A percentile compares a stretch with the other conserved stretches of the same genome.
Evolutionary conservation across 2,329 filamentous ascomycete species (phyloP).

Genomic region (Paraconiothyrium sp.): DNA sequence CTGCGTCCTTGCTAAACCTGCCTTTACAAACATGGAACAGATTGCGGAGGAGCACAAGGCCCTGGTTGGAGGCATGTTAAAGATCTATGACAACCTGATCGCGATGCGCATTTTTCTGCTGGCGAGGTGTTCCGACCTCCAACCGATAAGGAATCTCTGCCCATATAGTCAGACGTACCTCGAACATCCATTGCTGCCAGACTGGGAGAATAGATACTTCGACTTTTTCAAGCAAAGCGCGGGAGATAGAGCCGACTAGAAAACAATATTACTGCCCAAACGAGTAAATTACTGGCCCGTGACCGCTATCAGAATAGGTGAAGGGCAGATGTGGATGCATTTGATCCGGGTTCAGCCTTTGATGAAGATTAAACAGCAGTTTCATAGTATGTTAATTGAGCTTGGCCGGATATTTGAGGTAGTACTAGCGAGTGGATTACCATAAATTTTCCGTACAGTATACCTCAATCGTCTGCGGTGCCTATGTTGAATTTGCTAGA

Average conservation of each 20-base stretch:
- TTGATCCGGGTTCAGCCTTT: too few relatives aligned
- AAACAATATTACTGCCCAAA: background rate
- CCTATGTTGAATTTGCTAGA: too few relatives aligned
- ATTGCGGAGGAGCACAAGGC: conserved; percentile 19
- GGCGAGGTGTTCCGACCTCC: conserved; percentile 17
- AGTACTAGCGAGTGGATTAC: too few relatives aligned
- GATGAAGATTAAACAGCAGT: too few relatives aligned
- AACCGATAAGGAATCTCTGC: conserved; percentile 2
- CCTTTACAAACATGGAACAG: conserved; percentile 14
- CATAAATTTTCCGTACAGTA: too few relatives aligned
- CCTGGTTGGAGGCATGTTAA: conserved; percentile 18
- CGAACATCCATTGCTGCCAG: background rate
- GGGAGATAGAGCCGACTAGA: conserved; percentile 2
- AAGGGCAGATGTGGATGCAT: too few relatives aligned
- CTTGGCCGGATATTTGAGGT: too few relatives aligned
- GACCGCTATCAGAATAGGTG: too few relatives aligned
- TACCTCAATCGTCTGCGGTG: too few relatives aligned
- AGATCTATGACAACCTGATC: conserved; percentile 18
- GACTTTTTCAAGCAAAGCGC: conserved; percentile 1
- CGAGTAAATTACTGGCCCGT: too few relatives aligned
- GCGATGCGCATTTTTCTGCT: conserved; percentile 19
- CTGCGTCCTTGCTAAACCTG: background rate
- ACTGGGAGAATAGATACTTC: conserved; percentile 1
- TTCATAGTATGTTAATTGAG: too few relatives aligned
- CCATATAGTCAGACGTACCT: background rate